Conservation (phyloP, 139 green algal species). For the Haematococcus sp. region DNA sequence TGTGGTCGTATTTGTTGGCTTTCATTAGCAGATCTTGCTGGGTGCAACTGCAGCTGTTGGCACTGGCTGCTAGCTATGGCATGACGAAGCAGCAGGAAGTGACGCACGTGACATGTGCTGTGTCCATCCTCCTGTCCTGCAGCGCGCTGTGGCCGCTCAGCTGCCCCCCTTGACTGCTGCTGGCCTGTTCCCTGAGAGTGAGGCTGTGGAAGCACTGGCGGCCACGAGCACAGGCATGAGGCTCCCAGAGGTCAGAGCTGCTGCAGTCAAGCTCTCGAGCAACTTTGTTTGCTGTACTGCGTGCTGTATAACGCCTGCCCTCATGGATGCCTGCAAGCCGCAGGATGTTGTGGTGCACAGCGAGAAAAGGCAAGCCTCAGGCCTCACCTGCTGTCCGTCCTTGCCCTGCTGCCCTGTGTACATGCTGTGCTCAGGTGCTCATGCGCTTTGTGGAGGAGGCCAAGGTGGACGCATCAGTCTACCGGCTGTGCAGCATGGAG, state of each 20-base stretch:
- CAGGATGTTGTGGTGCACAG: too few species aligned
- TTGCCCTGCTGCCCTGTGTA: too few species aligned
- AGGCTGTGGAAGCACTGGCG: conserved; percentile 48
- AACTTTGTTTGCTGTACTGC: background rate
- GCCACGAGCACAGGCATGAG: background rate
- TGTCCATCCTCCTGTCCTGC: background rate
- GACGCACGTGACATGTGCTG: too few species aligned
- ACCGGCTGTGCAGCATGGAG: conserved; percentile 4
- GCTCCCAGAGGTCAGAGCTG: conserved; percentile 5
- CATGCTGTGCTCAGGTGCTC: background rate
- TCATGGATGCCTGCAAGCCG: background rate
- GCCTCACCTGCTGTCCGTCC: too few species aligned
- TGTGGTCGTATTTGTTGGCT: background rate
- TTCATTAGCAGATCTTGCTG: background rate
- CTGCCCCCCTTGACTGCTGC: background rate
- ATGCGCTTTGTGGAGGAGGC: background rate
- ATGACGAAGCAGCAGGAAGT: too few species aligned
- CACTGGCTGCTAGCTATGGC: background rate
- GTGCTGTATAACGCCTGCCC: background rate
- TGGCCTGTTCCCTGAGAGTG: conserved; percentile 32
- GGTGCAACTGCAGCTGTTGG: background rate
- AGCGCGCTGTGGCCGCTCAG: background rate
- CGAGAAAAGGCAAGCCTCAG: background rate
- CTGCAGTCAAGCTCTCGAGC: too few species aligned
- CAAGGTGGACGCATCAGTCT: background rate